Evolutionary conservation across 2,329 filamentous ascomycete species (phyloP), one percentile per base, ranked within the genome.

Genomic region (Truncatella angustata): DNA sequence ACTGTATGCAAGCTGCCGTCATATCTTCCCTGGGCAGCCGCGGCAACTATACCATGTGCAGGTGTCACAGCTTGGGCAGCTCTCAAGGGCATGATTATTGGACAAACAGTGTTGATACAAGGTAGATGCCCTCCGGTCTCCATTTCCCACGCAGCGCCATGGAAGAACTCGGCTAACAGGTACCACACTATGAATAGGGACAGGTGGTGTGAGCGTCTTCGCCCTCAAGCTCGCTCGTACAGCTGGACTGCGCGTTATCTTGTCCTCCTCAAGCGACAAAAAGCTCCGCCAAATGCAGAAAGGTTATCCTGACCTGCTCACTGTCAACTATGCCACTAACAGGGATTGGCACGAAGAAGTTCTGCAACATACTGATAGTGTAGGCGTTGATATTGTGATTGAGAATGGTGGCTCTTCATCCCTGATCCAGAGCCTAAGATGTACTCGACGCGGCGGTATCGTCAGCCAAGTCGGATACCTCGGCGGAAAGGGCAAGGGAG

Each of bases 41-140:
- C 71, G 2, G 59, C 62, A 6, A 67, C 67, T 1, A 65, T 78
- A 14, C 72, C 73, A 0, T 76, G 73, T 34, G 73, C 75, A 18
- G 75, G 72, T 0, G 63, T 70, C 0, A 77, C 74, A 0, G 74
- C 75, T 1, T 77, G 74, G 72, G 63, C 66, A 42, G 71, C 73
- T 0, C 54, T 76, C n/a, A 73, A 70, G 54, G 71, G 66, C 2
- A 57, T 67, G 10, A 58, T 55, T 0, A 66, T 73, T 16, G 72
- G 73, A 1, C 58, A 71, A 52, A 74, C 60, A 2, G 69, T 77
- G 16, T 58, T 77, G 18, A 72, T 77, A 35, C 73, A 77, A 67
- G 73, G 70, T 68, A 32, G 7, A 32, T 32, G 28, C 7, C 14
- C 7, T n/a, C n/a, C n/a, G n/a, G n/a, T n/a, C 28, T 32, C 7